Conservation (phyloP, 441 rosid species). For the Aquilaria agallochum region DNA sequence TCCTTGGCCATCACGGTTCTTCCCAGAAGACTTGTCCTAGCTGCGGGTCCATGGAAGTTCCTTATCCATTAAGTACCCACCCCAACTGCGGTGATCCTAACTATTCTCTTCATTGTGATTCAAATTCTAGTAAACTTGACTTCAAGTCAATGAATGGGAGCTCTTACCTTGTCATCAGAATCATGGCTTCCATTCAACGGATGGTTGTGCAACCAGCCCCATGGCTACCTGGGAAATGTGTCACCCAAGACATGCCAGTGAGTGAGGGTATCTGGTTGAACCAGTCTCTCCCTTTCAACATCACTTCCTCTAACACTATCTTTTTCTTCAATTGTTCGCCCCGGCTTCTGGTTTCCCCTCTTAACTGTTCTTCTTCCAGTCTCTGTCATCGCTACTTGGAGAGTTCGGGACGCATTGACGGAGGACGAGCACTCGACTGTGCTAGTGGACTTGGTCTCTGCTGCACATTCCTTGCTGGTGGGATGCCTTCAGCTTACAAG, state of each 20-base stretch:
- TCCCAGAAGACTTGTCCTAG: conserved; percentile 40
- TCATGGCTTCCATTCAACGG: conserved; percentile 31
- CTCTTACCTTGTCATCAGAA: conserved; percentile 42
- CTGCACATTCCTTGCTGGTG: conserved; percentile 55
- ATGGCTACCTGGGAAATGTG: conserved; percentile 35
- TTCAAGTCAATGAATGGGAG: conserved; percentile 44
- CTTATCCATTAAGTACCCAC: conserved; percentile 60
- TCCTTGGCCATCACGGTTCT: conserved; percentile 14
- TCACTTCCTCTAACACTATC: conserved; percentile 55
- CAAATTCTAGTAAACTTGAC: conserved; percentile 33
- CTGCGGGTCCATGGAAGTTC: conserved; percentile 43
- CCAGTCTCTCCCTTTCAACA: conserved; percentile 56
- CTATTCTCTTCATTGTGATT: conserved; percentile 47
- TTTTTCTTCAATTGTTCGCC: conserved; percentile 63
- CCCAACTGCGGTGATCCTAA: conserved; percentile 48
- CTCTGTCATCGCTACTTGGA: conserved; percentile 58
- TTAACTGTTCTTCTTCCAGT: conserved; percentile 55
- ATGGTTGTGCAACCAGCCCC: conserved; percentile 51
- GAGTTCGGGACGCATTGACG: conserved; percentile 34
- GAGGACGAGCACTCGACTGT: conserved; percentile 35
- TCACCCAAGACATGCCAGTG: conserved; percentile 36
- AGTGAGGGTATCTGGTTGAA: conserved; percentile 50
- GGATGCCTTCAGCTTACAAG: conserved; percentile 60
- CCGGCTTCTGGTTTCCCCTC: conserved; percentile 48
- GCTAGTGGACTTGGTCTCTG: conserved; percentile 37